These are phyloP conservation scores for Cymodocea nodosa DNA, from an alignment of 116 monocot species.

Conservation along the genomic window DNA sequence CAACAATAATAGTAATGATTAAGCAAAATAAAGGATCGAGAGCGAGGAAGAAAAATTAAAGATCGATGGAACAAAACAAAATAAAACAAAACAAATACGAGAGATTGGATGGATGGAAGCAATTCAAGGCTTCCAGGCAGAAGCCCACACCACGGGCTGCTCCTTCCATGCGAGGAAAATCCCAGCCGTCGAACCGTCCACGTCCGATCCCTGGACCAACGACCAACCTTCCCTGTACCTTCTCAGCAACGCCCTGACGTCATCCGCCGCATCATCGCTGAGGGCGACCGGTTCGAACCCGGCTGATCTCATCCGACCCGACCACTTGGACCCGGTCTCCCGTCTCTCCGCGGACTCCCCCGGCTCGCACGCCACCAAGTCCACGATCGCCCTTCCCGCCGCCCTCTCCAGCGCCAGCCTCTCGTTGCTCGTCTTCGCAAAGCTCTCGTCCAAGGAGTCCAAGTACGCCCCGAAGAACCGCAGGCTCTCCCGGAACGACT, in stretches of 20 bases:
- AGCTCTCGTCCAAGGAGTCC: conserved; percentile 88
- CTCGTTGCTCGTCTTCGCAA: conserved; percentile 95
- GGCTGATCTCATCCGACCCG: conserved; percentile 36
- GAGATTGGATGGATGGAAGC: no score
- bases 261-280: conserved; percentile 82
- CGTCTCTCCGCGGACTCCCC: conserved; percentile 60
- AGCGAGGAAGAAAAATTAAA: not conserved
- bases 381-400: conserved; percentile 64
- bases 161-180: conserved; percentile 85
- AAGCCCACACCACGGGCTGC: conserved; percentile 84
- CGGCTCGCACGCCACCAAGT: conserved; percentile 67
- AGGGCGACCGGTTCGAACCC: conserved; percentile 54
- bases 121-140: conserved; percentile 74
- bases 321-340: conserved; percentile 69
- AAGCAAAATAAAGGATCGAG: not conserved
- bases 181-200: conserved; percentile 30
- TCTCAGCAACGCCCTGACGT: conserved; percentile 65
- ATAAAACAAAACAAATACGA: no score
- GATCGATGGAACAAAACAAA: not conserved
- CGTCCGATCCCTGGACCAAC: conserved; percentile 24
- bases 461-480: conserved; percentile 71
- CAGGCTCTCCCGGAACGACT: conserved; percentile 49
- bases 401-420: conserved; percentile 66
- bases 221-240: conserved; percentile 89
- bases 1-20: no score